A percentile compares a stretch with the other conserved stretches of the same genome.
These are phyloP conservation scores for Metschnikowia aberdeeniae DNA, from an alignment of 805 yeast genomes.

Conservation along the genomic window DNA sequence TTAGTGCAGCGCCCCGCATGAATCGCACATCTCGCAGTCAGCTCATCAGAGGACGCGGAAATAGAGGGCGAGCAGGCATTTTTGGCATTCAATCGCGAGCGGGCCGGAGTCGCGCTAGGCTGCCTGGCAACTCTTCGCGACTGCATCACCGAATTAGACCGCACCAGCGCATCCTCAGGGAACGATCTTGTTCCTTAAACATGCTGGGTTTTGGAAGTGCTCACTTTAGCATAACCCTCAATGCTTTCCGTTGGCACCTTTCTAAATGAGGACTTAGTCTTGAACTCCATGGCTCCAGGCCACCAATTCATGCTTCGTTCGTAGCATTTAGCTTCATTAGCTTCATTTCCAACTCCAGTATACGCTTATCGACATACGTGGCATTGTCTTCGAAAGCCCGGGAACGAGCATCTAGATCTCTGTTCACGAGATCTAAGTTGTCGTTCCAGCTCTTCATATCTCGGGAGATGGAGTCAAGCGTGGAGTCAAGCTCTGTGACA, in stretches of 20 bases:
- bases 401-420: slow-evolving; percentile 23
- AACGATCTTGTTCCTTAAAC: no score
- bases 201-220: no score
- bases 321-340: slow-evolving; percentile 1
- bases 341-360: slow-evolving; percentile 7
- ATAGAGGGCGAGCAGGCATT: slow-evolving; percentile 1
- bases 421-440: slow-evolving; percentile 20
- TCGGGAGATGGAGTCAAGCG: slow-evolving; percentile 20
- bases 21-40: neutral
- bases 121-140: slow-evolving; percentile 2
- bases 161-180: neutral
- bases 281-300: no score
- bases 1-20: slow-evolving; percentile 4
- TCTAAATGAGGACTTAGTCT: no score
- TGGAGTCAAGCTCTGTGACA: slow-evolving; percentile 24
- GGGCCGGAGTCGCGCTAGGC: neutral
- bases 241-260: neutral
- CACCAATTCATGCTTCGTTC: neutral
- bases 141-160: neutral
- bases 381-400: slow-evolving; percentile 22
- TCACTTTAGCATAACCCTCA: no score
- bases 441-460: slow-evolving; percentile 32
- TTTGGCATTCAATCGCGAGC: slow-evolving; percentile 2
- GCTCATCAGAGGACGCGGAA: neutral
- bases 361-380: slow-evolving; percentile 13